Base-by-base conservation (phyloP, 164 flowering plant species). In the Litsea cubeba region DNA sequence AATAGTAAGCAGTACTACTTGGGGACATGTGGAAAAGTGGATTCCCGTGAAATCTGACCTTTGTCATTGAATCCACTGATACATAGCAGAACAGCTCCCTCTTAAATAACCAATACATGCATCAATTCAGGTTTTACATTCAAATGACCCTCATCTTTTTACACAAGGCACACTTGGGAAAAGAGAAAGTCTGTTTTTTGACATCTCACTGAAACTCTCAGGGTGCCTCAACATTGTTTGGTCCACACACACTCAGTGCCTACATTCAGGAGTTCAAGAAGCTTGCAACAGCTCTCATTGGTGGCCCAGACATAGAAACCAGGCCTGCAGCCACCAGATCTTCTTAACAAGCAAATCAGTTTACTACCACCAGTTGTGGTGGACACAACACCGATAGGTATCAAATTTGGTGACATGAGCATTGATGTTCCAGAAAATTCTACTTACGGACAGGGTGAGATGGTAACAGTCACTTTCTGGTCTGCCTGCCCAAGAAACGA, bases 401-500 rank as follows among this genome's bases (percentile, higher is more conserved):
- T 81, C 26, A 84, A 85, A 2, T 96, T 96, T 75, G 99, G 99
- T 7, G 97, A 96, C 75, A 75, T 82, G 23, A 79, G 60, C 58
- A 15, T 82, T 0, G 97, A 96, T 74, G 94, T 96, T 57, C 95
- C 94, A 46, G 65, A 76, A 51, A 95, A 92, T 77, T 79, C 93
- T 70, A 87, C 92, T 65, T 94, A 88, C 85, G 89, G 82, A 80
- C 84, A 81, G 75, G 97, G 97, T 14, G 87, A 81, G 70, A 84
- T 50, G 71, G 98, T 90, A 35, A 76, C 78, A 5, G 97, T 81
- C n/a, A 76, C 81, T 51, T 96, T 96, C 79, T 91, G 91, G 94
- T 89, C 99, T 32, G 98, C 95, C 60, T 94, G 98, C 78, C 98
- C 98, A 0, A 84, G 99, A 76, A 94, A 96, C 73, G 98, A 92